phyloP scores from a whole-genome alignment of 2,329 filamentous ascomycete species.

The Aspergillus tanneri region DNA sequence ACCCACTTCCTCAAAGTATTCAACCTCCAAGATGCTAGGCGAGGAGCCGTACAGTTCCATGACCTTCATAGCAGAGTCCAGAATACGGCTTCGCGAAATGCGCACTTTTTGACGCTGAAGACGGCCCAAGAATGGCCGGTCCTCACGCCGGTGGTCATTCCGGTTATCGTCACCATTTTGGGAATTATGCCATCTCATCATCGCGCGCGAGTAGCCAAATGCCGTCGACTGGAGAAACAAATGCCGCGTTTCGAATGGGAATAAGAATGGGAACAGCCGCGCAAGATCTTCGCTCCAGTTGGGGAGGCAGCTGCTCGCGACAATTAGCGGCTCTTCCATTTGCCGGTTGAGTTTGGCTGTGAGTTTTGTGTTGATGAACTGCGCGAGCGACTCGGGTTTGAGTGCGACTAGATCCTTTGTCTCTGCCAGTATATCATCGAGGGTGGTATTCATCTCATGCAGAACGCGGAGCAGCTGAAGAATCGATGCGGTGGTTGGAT shows the following conservation, averaged over 20 bases:
- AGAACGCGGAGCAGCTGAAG: constrained; percentile 83
- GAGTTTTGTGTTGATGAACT: constrained; percentile 98
- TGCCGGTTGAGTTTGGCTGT: constrained; percentile 97
- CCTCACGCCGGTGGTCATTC: constrained; percentile 78
- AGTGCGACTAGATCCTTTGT: constrained; percentile 69
- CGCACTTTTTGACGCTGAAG: constrained; percentile 97
- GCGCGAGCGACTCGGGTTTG: constrained; percentile 78
- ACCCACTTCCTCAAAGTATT: constrained; percentile 98
- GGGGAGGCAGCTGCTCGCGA: constrained; percentile 93
- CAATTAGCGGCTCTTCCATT: constrained; percentile 91
- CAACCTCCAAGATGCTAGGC: constrained; percentile 91
- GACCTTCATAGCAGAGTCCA: constrained; percentile 95
- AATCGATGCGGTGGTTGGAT: constrained; percentile 82
- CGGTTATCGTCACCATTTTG: constrained; percentile 78
- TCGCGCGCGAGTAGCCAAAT: constrained; percentile 94
- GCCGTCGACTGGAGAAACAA: constrained; percentile 97
- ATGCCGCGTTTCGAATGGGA: constrained; percentile 96
- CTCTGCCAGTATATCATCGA: constrained; percentile 84
- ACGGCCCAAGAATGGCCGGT: constrained; percentile 84
- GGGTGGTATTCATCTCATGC: constrained; percentile 87
- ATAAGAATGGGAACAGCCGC: constrained; percentile 90
- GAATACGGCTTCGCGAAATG: constrained; percentile 88
- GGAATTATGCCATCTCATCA: constrained; percentile 95
- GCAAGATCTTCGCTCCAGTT: constrained; percentile 95
- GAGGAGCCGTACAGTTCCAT: constrained; percentile 99